These are phyloP conservation scores for Bruguiera gymnorhiza DNA, from an alignment of 345 rosid genomes.

Conservation along the genomic window DNA sequence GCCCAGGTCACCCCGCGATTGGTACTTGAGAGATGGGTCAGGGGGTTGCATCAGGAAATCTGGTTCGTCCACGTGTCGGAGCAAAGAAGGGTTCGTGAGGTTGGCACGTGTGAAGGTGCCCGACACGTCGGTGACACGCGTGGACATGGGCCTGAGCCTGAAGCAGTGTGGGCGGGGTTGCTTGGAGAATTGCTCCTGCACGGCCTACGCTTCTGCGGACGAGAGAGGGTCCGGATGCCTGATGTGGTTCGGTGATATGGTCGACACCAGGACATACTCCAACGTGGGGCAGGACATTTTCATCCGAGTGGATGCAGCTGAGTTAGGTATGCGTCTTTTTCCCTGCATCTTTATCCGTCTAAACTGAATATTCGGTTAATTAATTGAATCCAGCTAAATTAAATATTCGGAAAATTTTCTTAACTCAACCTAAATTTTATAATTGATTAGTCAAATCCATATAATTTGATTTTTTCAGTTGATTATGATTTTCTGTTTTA, in stretches of 20 bases:
- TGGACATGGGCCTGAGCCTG: conserved; percentile 5
- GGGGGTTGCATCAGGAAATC: conserved; percentile 52
- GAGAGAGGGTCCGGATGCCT: conserved; percentile 31
- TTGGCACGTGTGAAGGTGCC: conserved; percentile 24
- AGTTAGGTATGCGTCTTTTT: conserved; percentile 13
- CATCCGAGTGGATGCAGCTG: conserved; percentile 18
- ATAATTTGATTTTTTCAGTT: too few species aligned
- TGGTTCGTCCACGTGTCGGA: not conserved
- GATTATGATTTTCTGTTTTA: too few species aligned
- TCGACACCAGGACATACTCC: conserved; percentile 15
- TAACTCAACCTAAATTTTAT: too few species aligned
- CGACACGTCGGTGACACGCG: conserved; percentile 9
- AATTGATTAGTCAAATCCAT: too few species aligned
- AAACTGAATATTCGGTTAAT: too few species aligned
- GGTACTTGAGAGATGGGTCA: conserved; percentile 52
- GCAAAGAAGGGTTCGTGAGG: conserved; percentile 32
- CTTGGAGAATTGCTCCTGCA: conserved; percentile 33
- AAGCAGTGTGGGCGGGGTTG: conserved; percentile 29
- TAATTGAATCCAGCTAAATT: too few species aligned
- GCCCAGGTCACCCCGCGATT: conserved; percentile 46
- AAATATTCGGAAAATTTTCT: too few species aligned
- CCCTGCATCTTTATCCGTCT: too few species aligned
- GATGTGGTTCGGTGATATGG: conserved; percentile 29
- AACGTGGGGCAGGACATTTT: conserved; percentile 14
- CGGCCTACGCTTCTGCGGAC: conserved; percentile 25